phyloP scores from a whole-genome alignment of 1,284 basidiomycete genomes.

The Leccinum pachyderme region DNA sequence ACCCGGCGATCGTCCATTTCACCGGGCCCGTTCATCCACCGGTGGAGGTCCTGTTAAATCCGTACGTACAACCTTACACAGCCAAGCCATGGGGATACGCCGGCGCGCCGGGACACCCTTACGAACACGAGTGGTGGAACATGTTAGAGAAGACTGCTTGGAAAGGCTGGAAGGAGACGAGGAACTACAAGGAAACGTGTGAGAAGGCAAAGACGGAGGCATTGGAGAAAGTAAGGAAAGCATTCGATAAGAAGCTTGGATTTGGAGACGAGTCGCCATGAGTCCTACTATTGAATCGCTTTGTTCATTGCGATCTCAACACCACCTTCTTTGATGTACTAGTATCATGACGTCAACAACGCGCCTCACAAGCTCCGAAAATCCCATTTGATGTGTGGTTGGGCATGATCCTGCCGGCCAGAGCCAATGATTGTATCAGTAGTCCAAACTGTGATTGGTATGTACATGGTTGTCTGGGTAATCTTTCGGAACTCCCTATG shows the following conservation, averaged over 20 bases:
- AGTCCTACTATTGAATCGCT: background rate
- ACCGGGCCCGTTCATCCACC: constrained; percentile 53
- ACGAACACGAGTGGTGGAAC: constrained; percentile 48
- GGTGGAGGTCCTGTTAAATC: constrained; percentile 46
- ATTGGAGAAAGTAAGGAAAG: constrained; percentile 6
- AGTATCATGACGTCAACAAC: background rate
- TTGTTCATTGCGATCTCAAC: background rate
- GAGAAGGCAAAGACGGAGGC: constrained; percentile 11
- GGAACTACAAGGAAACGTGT: constrained; percentile 23
- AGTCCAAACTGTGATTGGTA: background rate
- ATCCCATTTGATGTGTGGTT: background rate
- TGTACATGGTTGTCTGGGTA: background rate
- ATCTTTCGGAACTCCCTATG: background rate
- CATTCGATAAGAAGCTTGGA: constrained; percentile 6
- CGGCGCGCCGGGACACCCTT: constrained; percentile 52
- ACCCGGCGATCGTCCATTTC: constrained; percentile 54
- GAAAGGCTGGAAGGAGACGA: constrained; percentile 37
- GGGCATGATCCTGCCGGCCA: background rate
- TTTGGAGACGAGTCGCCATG: background rate
- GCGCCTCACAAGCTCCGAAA: background rate
- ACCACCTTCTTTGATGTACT: background rate
- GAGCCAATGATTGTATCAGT: background rate
- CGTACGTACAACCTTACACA: constrained; percentile 50
- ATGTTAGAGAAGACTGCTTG: constrained; percentile 43
- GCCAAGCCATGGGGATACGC: constrained; percentile 60